Evolutionary conservation across 768 basidiomycete species (phyloP).

Genomic region (Psilocybe subaeruginosa): DNA sequence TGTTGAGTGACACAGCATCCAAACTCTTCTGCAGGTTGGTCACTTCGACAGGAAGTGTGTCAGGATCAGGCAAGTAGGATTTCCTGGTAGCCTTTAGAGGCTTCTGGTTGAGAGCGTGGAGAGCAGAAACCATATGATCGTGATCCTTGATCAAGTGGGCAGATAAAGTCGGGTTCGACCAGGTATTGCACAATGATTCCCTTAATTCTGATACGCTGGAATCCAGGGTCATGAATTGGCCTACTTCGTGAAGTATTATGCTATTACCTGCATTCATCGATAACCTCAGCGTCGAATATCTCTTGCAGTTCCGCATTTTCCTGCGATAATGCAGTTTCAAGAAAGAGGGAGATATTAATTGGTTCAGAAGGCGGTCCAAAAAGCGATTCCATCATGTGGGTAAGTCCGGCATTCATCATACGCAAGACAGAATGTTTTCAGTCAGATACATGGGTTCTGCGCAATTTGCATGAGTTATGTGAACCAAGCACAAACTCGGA

Average conservation of each 20-base stretch:
- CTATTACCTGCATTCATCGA: constrained; percentile 46
- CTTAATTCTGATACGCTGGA: constrained; percentile 57
- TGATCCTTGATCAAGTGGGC: constrained; percentile 59
- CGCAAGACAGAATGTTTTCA: neutral
- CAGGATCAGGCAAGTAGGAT: constrained; percentile 35
- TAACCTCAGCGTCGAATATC: constrained; percentile 25
- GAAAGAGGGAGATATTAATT: constrained; percentile 50
- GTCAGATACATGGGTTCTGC: neutral
- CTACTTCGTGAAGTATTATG: neutral
- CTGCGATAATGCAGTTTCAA: constrained; percentile 28
- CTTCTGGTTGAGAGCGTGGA: constrained; percentile 32
- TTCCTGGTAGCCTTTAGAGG: constrained; percentile 34
- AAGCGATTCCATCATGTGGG: constrained; percentile 46
- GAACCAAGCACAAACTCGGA: too few species aligned
- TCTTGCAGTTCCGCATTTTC: constrained; percentile 5
- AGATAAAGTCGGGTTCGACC: constrained; percentile 59
- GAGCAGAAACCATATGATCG: constrained; percentile 42
- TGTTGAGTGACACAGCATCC: constrained; percentile 52
- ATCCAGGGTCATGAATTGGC: neutral
- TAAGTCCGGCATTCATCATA: constrained; percentile 30
- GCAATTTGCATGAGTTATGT: too few species aligned
- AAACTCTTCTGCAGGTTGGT: constrained; percentile 50
- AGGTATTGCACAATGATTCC: constrained; percentile 43
- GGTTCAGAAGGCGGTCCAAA: constrained; percentile 68
- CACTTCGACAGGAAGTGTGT: constrained; percentile 49